phyloP scores from a whole-genome alignment of 2,329 filamentous ascomycete species.

The Calonectria montana region DNA sequence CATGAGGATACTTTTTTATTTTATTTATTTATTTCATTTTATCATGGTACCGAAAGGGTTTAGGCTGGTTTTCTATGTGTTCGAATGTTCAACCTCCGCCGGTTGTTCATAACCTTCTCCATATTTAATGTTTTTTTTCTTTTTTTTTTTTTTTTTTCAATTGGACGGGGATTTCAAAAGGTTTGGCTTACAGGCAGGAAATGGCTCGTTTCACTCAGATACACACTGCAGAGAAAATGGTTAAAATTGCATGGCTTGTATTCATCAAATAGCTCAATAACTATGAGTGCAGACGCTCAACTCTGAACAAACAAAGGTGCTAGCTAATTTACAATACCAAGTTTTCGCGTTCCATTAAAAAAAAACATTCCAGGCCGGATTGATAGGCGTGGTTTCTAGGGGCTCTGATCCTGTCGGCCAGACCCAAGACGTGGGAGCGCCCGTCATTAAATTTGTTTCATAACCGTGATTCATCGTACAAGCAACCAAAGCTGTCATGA shows the following conservation, averaged over 20 bases:
- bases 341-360: not conserved
- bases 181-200: too few relatives aligned
- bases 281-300: not conserved
- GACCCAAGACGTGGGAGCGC: too few relatives aligned
- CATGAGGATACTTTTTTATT: not conserved
- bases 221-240: too few relatives aligned
- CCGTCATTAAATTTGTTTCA: not conserved
- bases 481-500: not conserved
- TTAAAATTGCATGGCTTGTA: not conserved
- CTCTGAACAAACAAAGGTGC: not conserved
- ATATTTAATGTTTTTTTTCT: too few relatives aligned
- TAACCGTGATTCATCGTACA: constrained; percentile 4
- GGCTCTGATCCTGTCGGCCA: not conserved
- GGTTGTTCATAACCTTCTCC: too few relatives aligned
- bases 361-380: not conserved
- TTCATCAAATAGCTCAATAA: not conserved
- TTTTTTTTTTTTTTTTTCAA: too few relatives aligned
- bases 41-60: not conserved
- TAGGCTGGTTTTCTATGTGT: not conserved
- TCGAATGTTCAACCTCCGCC: not conserved
- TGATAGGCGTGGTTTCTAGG: not conserved
- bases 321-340: not conserved
- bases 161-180: too few relatives aligned
- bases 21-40: not conserved
- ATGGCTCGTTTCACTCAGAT: too few relatives aligned